phyloP scores from a whole-genome alignment of 768 basidiomycete genomes.

The Xerocomus potaroensis region DNA sequence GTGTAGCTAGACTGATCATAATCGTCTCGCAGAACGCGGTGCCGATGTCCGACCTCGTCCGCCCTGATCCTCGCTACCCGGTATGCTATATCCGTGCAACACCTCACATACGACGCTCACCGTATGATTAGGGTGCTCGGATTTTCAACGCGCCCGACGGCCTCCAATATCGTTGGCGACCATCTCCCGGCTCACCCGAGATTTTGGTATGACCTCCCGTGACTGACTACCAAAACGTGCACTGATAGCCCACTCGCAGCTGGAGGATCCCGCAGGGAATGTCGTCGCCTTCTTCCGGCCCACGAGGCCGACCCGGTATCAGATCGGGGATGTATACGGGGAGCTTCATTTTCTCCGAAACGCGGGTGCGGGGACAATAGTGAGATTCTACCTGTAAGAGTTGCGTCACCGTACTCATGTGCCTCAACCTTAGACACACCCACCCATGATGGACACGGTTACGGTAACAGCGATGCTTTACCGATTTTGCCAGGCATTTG shows the following conservation, averaged over 20 bases:
- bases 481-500: constrained; percentile 61
- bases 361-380: constrained; percentile 80
- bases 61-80: constrained; percentile 56
- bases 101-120: constrained; percentile 12
- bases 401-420: constrained; percentile 23
- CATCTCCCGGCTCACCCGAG: constrained; percentile 53
- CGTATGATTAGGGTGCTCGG: constrained; percentile 48
- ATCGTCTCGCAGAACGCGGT: constrained; percentile 55
- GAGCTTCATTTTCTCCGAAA: constrained; percentile 79
- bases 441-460: constrained; percentile 87
- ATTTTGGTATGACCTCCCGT: constrained; percentile 46
- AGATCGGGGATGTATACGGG: constrained; percentile 82
- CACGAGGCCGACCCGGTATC: constrained; percentile 73
- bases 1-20: constrained; percentile 22
- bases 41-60: constrained; percentile 81
- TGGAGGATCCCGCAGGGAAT: constrained; percentile 65
- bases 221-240: background rate
- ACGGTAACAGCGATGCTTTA: constrained; percentile 83
- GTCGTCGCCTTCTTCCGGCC: constrained; percentile 80
- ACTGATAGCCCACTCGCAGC: constrained; percentile 37
- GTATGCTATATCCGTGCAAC: constrained; percentile 38
- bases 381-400: constrained; percentile 32
- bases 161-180: constrained; percentile 74
- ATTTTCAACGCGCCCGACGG: constrained; percentile 83
- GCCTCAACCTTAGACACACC: constrained; percentile 58